Percentiles rank a stretch among this genome's conserved stretches.
phyloP scores from a whole-genome alignment of 140 eudicot genomes.

The Cichorium intybus region DNA sequence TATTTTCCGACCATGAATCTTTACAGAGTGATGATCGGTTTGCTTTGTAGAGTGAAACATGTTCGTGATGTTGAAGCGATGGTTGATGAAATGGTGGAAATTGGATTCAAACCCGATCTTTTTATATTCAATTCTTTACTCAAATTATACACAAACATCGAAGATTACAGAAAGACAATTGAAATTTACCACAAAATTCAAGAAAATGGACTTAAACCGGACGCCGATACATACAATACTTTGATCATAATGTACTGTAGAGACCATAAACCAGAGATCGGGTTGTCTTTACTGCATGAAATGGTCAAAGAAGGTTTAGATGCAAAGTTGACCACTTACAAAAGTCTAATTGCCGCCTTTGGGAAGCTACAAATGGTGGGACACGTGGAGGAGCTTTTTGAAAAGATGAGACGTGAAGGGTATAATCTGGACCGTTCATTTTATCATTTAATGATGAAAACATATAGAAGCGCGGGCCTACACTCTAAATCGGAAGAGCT shows the following conservation, averaged over 20 bases:
- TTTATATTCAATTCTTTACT: constrained; percentile 67
- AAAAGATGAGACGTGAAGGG: constrained; percentile 56
- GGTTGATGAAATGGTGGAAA: constrained; percentile 86
- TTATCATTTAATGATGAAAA: constrained; percentile 94
- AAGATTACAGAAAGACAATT: constrained; percentile 71
- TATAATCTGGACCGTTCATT: constrained; percentile 69
- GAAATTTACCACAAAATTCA: constrained; percentile 61
- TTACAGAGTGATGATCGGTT: constrained; percentile 72
- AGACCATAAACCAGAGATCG: constrained; percentile 86
- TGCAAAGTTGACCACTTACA: constrained; percentile 66
- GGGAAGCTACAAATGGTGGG: constrained; percentile 68
- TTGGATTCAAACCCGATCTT: constrained; percentile 85
- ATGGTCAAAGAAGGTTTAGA: constrained; percentile 67
- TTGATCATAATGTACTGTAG: constrained; percentile 85
- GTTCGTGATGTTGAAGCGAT: constrained; percentile 88
- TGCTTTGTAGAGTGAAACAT: constrained; percentile 62
- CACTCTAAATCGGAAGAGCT: constrained; percentile 69
- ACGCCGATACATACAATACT: constrained; percentile 79
- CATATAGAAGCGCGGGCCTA: constrained; percentile 64
- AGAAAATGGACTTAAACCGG: constrained; percentile 69
- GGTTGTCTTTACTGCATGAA: constrained; percentile 54
- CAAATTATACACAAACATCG: constrained; percentile 60
- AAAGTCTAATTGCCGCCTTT: constrained; percentile 79
- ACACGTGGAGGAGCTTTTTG: constrained; percentile 79
- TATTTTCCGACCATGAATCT: constrained; percentile 95